Base-by-base conservation (phyloP, 768 basidiomycete genomes). In the Pleurotus tuber-regium region DNA sequence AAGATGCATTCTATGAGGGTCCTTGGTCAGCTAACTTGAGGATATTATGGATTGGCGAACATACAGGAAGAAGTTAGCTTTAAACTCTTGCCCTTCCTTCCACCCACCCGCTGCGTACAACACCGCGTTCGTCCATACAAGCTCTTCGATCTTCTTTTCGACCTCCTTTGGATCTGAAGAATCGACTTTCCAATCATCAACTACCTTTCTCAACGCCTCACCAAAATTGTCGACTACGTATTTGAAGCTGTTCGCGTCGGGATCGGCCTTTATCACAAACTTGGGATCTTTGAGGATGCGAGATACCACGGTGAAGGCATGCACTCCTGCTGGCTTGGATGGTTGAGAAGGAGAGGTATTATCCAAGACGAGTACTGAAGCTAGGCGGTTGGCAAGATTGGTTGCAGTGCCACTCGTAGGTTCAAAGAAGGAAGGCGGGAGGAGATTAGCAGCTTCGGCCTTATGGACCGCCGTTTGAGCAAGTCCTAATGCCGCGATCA, bases 11-110 rank as follows among this genome's bases (percentile, higher is more conserved):
- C 85, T 88, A 48, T 43, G 39, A 35, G 2, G 10, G 12, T 70
- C 69, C 35, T 83, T 62, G 7, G 82, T 71, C 2, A 19, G 8
- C 35, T 14, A 48, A 31, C 46, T 25, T 28, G 39, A 21, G 19
- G 12, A 36, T 23, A 24, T 4, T 33, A 2, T 1, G 29, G 43
- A 46, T 28, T 5, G 21, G 2, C 29, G 51, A n/a, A 71, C 84
- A 56, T 54, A 87, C 84, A 71, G 44, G 70, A 80, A 77, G 63
- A 88, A 87, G 48, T 87, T 80, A 0, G 75, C 77, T 24, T 74
- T 71, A 62, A 82, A 86, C 9, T 62, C 54, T 25, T 25, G 61
- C 60, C 50, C 69, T 58, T 50, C 39, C 58, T 70, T 66, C 70
- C 74, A 81, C 2, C 81, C 85, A 4, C 73, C 76, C n/a, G 82